phyloP scores from a whole-genome alignment of 345 rosid genomes.

The Hibiscus syriacus region DNA sequence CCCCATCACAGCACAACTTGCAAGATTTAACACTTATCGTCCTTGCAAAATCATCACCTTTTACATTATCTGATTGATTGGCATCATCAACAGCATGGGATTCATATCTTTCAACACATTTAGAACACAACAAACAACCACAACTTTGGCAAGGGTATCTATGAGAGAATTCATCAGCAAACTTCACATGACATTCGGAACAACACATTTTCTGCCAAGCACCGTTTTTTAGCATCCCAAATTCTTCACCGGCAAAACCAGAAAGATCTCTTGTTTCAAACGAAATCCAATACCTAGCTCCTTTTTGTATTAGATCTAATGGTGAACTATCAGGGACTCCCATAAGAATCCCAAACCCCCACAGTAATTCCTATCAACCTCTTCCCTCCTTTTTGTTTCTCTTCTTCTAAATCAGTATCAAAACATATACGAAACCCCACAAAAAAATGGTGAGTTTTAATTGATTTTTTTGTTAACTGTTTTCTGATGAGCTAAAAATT shows the following conservation, averaged over 20 bases:
- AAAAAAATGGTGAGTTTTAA: conserved; percentile 49
- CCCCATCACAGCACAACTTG: conserved; percentile 60
- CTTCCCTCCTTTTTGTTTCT: neutral
- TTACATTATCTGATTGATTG: conserved; percentile 15
- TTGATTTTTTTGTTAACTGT: conserved; percentile 13
- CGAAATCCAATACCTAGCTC: conserved; percentile 75
- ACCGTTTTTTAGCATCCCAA: conserved; percentile 39
- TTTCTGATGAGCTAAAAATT: conserved; percentile 14
- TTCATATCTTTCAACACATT: conserved; percentile 27
- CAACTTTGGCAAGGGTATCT: conserved; percentile 60
- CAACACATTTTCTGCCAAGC: conserved; percentile 29
- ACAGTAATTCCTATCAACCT: conserved; percentile 22
- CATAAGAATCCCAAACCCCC: conserved; percentile 39
- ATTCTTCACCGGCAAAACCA: conserved; percentile 23
- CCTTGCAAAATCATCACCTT: conserved; percentile 8
- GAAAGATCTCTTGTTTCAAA: conserved; percentile 47
- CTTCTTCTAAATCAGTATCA: conserved; percentile 20
- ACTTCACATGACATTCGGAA: conserved; percentile 38
- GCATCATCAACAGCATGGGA: conserved; percentile 6
- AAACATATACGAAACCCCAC: conserved; percentile 29
- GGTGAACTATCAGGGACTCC: conserved; percentile 57
- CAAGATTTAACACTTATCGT: conserved; percentile 36
- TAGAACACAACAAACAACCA: conserved; percentile 49
- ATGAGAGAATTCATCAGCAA: conserved; percentile 20
- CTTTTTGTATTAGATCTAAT: conserved; percentile 62